These are phyloP conservation scores for Monosporascus sp. DNA, from an alignment of 2,329 filamentous ascomycete species.

Conservation along the genomic window DNA sequence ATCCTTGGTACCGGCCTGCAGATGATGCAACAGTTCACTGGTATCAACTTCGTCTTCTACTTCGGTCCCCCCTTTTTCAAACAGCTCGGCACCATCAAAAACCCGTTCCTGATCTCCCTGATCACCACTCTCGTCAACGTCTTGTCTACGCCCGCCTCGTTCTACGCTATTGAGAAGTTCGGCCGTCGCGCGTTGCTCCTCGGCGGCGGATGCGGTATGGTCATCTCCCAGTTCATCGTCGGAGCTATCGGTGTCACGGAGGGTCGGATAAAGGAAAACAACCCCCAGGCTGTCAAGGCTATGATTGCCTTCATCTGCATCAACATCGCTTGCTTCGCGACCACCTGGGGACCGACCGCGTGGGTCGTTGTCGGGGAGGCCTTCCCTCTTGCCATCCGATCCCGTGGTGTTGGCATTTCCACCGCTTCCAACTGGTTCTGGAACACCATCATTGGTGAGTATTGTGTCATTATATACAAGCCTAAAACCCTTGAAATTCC, in stretches of 20 bases:
- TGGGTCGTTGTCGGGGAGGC: constrained; percentile 71
- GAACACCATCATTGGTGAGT: constrained; percentile 48
- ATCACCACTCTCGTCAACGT: constrained; percentile 76
- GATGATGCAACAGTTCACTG: constrained; percentile 32
- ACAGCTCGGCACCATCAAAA: constrained; percentile 56
- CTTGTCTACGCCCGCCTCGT: constrained; percentile 64
- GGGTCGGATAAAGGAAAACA: constrained; percentile 24
- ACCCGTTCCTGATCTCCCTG: constrained; percentile 67
- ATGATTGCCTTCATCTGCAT: constrained; percentile 74
- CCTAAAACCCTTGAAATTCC: not conserved
- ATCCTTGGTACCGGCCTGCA: constrained; percentile 29
- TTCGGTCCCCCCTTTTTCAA: constrained; percentile 68
- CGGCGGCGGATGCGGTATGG: constrained; percentile 65
- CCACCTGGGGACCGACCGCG: constrained; percentile 66
- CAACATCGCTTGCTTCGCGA: constrained; percentile 76
- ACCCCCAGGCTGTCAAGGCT: constrained; percentile 34
- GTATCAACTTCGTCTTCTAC: constrained; percentile 74
- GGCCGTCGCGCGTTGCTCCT: constrained; percentile 66
- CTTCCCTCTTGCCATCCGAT: constrained; percentile 70
- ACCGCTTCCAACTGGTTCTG: constrained; percentile 72
- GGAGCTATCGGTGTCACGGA: constrained; percentile 52
- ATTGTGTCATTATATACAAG: not conserved
- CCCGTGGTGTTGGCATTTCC: constrained; percentile 64
- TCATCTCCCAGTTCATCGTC: constrained; percentile 65
- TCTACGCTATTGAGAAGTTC: constrained; percentile 65